Evolutionary conservation across 2,329 filamentous ascomycete genomes (phyloP), one percentile per base, ranked within the genome.

Genomic region (Scytalidium sp.): DNA sequence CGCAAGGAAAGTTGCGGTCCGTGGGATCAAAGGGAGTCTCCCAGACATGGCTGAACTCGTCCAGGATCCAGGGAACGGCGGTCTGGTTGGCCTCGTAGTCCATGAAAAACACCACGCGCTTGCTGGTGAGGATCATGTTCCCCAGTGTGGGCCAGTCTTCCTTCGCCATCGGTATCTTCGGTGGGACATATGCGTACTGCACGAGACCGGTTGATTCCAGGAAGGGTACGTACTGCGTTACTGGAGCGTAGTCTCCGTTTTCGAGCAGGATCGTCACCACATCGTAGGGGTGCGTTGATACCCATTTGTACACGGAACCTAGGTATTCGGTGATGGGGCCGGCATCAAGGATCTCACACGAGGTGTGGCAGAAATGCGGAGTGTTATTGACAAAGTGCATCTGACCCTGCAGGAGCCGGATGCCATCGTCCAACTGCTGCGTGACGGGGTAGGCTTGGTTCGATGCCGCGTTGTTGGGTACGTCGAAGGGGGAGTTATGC

Each of bases 31-130:
- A 97, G 0, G 89, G 88, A 1, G 91, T 93, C 71, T 97, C 90
- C 88, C 89, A 96, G 71, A 95, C 80, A 63, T 96, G 88, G 5
- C 80, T 81, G 72, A 96, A 97, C 68, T 97, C 79, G 66, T 96
- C 89, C 39, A 96, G 75, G 40, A 96, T 79, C 82, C 90, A 97
- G 0, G 92, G 90, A 17, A 90, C 85, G 19, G 78, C 75, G 1
- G 76, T 81, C 69, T 95, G 88, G 66, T 96, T 84, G 1, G 64
- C 88, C 56, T 85, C 75, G 72, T 95, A 95, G 70, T 95, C 90
- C 71, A 95, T 79, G 70, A 94, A 90, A 67, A 94, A 78, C 55
- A 95, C 78, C 2, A 88, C 85, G 10, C 90, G 80, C 68, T 89
- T 83, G 50, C 81, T 80, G 19, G 65, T 71, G 9, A 91, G 65